These are phyloP conservation scores for Colletotrichum sp. DNA, from an alignment of 2,329 filamentous ascomycete species.

Conservation along the genomic window DNA sequence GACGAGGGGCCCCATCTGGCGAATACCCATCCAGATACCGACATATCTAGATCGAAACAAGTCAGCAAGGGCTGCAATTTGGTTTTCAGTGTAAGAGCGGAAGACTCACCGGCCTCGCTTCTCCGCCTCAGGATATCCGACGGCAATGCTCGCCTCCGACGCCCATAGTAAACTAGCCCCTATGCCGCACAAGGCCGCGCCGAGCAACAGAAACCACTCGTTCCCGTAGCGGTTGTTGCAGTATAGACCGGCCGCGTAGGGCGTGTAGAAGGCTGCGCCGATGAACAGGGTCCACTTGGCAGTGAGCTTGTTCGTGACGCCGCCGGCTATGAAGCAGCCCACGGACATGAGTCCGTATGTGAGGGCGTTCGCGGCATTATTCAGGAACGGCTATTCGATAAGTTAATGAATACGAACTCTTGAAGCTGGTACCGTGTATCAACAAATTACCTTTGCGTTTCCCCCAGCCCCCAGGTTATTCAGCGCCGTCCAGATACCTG, in stretches of 20 bases:
- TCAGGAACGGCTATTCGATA: neutral
- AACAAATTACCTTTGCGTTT: neutral
- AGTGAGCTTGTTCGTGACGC: conserved; percentile 10
- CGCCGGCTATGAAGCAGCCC: conserved; percentile 14
- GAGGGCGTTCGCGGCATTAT: conserved; percentile 10
- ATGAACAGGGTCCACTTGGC: conserved; percentile 42
- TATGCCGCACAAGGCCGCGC: conserved; percentile 43
- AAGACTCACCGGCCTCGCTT: conserved; percentile 51
- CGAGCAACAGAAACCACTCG: conserved; percentile 48
- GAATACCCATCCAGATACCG: conserved; percentile 15
- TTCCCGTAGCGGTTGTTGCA: conserved; percentile 47
- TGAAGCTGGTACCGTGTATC: too few species aligned
- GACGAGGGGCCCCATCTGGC: conserved; percentile 34
- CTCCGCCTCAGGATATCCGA: conserved; percentile 70
- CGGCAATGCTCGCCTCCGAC: conserved; percentile 40
- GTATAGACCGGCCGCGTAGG: conserved; percentile 47
- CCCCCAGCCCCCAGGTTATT: conserved; percentile 27
- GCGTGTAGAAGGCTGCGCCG: conserved; percentile 46
- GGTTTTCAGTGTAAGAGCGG: neutral
- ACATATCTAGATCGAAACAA: neutral
- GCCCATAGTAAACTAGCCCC: conserved; percentile 41
- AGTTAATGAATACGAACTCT: neutral
- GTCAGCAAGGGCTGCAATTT: neutral
- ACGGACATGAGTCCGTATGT: conserved; percentile 17
- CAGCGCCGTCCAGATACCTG: conserved; percentile 26